Base-by-base conservation (phyloP, 805 yeast genomes). In the Saccharomycopsis sp. region DNA sequence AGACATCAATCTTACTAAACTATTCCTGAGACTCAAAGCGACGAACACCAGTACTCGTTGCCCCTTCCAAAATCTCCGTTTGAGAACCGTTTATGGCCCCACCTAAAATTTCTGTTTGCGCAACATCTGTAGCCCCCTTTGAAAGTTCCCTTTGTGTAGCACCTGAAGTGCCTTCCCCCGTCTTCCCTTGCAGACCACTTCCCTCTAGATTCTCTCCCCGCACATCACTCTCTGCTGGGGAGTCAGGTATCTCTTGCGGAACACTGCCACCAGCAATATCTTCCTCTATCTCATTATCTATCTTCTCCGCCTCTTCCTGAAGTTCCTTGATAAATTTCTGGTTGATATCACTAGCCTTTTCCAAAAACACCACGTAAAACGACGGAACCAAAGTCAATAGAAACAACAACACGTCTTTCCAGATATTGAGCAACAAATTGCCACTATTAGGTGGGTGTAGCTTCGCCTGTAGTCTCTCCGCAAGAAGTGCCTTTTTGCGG, bases 371-470 rank as follows among this genome's bases (percentile, higher is more conserved):
- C 16, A 3, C 23, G 34, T 55, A 51, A 20, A 50, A n/a, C 24
- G 21, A 21, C 8, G 57, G 57, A 4, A 46, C 20, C 14, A 55
- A 23, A 2, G 41, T 21, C 37, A 55, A 34, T 16, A 55, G 15
- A 29, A 55, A 50, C 9, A 51, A n/a, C 5, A 55, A 23, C 12
- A 15, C 8, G 24, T 55, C 57, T 34, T 54, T 48, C 4, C 8
- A 4, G 16, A 20, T 12, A 44, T 44, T 44, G 9, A 18, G 21
- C 18, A 44, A 18, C 16, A 44, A n/a, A 44, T 44, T 44, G 21
- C 21, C 48, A 44, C 48, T 44, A 5, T 12, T 12, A 16, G 18
- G 21, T 44, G 48, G 48, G 48, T 44, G 21, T 44, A 44, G 21
- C 16, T 44, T 44, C 7, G 8, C 12, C 18, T 44, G 7, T 18